Conservation (phyloP, 768 basidiomycete genomes). For the Mycena albidolilacea region DNA sequence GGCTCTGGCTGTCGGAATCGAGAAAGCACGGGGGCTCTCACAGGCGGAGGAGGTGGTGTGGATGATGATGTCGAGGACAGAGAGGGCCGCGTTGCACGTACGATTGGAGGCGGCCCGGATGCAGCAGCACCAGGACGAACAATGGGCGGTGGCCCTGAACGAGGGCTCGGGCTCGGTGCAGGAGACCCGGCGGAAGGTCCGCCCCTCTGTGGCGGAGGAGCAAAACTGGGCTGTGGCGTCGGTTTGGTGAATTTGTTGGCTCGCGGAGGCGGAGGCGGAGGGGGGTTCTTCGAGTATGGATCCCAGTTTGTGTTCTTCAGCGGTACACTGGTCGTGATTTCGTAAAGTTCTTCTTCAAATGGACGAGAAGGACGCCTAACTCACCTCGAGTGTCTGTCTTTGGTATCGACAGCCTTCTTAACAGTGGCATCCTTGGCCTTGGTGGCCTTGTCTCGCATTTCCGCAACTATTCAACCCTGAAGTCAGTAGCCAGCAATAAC, state of each 20-base stretch:
- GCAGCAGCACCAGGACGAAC: constrained; percentile 1
- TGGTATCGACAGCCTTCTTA: constrained; percentile 66
- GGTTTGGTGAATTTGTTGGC: constrained; percentile 52
- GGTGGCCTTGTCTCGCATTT: constrained; percentile 74
- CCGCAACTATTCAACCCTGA: constrained; percentile 61
- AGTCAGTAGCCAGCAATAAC: neutral
- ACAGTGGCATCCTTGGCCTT: constrained; percentile 73
- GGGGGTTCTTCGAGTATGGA: constrained; percentile 65
- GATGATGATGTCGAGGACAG: constrained; percentile 41
- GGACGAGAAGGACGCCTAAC: constrained; percentile 47
- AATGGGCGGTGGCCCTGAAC: constrained; percentile 26
- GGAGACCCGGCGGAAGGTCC: constrained; percentile 44
- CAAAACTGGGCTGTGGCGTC: constrained; percentile 14
- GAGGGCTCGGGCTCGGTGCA: constrained; percentile 31
- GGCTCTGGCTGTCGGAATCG: constrained; percentile 33
- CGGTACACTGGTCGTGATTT: constrained; percentile 58
- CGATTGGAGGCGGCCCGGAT: constrained; percentile 27
- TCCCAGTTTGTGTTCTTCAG: constrained; percentile 78
- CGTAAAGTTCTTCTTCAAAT: neutral
- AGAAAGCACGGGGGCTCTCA: constrained; percentile 3
- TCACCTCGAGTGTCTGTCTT: constrained; percentile 71
- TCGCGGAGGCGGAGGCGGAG: constrained; percentile 60
- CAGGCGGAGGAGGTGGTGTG: constrained; percentile 46
- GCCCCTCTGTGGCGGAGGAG: constrained; percentile 43
- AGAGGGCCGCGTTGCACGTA: constrained; percentile 32